A percentile compares a stretch with the other conserved stretches of the same genome.
Conservation (phyloP, 805 yeast species). For the Yamadazyma sp. region DNA sequence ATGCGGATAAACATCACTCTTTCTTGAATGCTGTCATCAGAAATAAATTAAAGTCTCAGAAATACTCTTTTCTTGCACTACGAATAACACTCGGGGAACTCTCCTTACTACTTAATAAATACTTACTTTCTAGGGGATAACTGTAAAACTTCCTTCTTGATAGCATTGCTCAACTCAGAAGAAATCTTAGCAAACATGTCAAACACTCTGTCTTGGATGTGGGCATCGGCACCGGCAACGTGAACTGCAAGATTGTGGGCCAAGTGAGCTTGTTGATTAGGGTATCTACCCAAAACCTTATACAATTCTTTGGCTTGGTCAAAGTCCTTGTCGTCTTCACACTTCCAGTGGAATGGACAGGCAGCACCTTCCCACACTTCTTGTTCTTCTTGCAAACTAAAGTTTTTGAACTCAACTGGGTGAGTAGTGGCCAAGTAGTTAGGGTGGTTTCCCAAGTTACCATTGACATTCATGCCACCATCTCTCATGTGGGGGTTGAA, state of each 20-base stretch:
- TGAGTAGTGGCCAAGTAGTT: slow-evolving; percentile 63
- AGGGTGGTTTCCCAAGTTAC: slow-evolving; percentile 73
- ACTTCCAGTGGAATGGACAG: slow-evolving; percentile 82
- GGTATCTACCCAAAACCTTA: slow-evolving; percentile 70
- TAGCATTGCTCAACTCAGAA: slow-evolving; percentile 61
- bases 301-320: slow-evolving; percentile 76
- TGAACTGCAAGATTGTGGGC: slow-evolving; percentile 83
- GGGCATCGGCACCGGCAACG: slow-evolving; percentile 63
- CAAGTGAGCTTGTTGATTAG: slow-evolving; percentile 80
- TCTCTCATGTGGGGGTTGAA: slow-evolving; percentile 73
- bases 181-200: slow-evolving; percentile 75
- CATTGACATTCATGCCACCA: slow-evolving; percentile 63
- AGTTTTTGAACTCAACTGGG: slow-evolving; percentile 46
- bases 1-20: too few species aligned
- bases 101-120: background rate
- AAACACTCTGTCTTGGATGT: slow-evolving; percentile 74
- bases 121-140: slow-evolving; percentile 46
- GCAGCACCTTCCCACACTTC: slow-evolving; percentile 84
- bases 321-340: slow-evolving; percentile 64
- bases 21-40: too few species aligned
- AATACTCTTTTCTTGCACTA: too few species aligned
- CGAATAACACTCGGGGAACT: too few species aligned
- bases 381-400: slow-evolving; percentile 60
- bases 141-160: slow-evolving; percentile 61
- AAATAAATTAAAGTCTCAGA: too few species aligned